phyloP scores from a whole-genome alignment of 1,139 yeast genomes.

The Protomyces arabidopsidicola region DNA sequence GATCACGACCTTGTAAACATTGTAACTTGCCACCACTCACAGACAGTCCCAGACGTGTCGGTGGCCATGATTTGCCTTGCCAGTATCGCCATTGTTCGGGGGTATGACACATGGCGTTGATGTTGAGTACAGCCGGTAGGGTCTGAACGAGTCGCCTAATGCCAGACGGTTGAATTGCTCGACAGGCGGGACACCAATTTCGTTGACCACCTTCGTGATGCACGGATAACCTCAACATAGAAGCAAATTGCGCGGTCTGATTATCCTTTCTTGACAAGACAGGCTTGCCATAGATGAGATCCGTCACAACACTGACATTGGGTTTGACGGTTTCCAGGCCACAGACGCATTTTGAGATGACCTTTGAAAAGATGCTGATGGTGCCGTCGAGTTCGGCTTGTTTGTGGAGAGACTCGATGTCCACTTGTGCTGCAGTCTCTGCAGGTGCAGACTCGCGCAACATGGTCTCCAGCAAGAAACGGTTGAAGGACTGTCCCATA shows the following conservation, averaged over 20 bases:
- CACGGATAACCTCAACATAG: conserved; percentile 28
- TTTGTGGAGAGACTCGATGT: conserved; percentile 41
- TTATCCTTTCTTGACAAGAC: conserved; percentile 11
- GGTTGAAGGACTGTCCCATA: conserved; percentile 52
- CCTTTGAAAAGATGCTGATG: conserved; percentile 42
- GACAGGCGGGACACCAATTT: conserved; percentile 30
- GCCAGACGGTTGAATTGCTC: conserved; percentile 25
- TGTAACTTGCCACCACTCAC: conserved; percentile 22
- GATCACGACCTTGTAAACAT: conserved; percentile 28
- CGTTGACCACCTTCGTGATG: conserved; percentile 28
- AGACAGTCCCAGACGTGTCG: conserved; percentile 25
- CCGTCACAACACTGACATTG: conserved; percentile 32
- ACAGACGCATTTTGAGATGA: conserved; percentile 32
- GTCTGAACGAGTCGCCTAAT: conserved; percentile 45
- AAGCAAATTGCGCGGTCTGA: conserved; percentile 27
- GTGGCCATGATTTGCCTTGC: conserved; percentile 29
- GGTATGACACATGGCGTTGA: conserved; percentile 51
- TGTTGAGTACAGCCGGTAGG: conserved; percentile 62
- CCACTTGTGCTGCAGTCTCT: conserved; percentile 4
- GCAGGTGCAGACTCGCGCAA: conserved; percentile 42
- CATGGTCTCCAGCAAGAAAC: conserved; percentile 53
- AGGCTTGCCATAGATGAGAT: conserved; percentile 32
- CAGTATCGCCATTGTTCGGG: conserved; percentile 35
- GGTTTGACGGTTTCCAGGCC: conserved; percentile 31
- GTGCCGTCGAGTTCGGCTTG: conserved; percentile 10